These are phyloP conservation scores for Metarhizium humberi DNA, from an alignment of 2,329 filamentous ascomycete species.

Conservation along the genomic window DNA sequence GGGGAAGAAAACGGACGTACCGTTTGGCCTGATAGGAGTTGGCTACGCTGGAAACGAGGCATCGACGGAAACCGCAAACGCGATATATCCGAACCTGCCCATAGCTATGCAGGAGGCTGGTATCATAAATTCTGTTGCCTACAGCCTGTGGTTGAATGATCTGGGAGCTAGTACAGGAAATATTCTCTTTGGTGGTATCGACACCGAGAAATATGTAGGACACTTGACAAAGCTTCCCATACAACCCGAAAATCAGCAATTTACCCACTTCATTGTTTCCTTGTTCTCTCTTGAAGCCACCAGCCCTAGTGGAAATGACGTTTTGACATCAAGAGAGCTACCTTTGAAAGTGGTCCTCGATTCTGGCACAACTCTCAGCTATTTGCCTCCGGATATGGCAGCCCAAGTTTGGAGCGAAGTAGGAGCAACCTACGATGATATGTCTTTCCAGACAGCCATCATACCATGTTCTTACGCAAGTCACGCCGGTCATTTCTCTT, in stretches of 20 bases:
- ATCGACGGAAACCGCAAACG: constrained; percentile 16
- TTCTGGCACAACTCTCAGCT: constrained; percentile 64
- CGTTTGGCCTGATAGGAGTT: constrained; percentile 50
- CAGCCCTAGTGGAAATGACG: constrained; percentile 40
- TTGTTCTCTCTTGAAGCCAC: constrained; percentile 37
- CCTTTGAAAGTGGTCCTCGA: constrained; percentile 60
- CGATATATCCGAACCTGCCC: constrained; percentile 50
- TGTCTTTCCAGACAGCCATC: constrained; percentile 27
- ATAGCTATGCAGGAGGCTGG: constrained; percentile 53
- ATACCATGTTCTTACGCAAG: constrained; percentile 40
- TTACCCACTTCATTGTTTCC: constrained; percentile 37
- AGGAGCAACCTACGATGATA: constrained; percentile 37
- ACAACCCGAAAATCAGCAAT: constrained; percentile 28
- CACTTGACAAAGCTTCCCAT: constrained; percentile 53
- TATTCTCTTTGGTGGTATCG: constrained; percentile 74
- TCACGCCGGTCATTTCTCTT: constrained; percentile 40
- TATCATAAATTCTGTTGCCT: constrained; percentile 56
- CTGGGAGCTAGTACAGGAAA: constrained; percentile 53
- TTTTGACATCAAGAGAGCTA: constrained; percentile 29
- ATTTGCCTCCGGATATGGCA: constrained; percentile 55
- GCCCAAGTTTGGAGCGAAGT: constrained; percentile 43
- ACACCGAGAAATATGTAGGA: constrained; percentile 63
- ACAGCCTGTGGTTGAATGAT: constrained; percentile 61
- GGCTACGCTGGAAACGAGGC: constrained; percentile 50
- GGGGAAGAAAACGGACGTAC: constrained; percentile 42